Evolutionary conservation across 2,329 filamentous ascomycete genomes (phyloP).

Genomic region (Calycina herbarum): DNA sequence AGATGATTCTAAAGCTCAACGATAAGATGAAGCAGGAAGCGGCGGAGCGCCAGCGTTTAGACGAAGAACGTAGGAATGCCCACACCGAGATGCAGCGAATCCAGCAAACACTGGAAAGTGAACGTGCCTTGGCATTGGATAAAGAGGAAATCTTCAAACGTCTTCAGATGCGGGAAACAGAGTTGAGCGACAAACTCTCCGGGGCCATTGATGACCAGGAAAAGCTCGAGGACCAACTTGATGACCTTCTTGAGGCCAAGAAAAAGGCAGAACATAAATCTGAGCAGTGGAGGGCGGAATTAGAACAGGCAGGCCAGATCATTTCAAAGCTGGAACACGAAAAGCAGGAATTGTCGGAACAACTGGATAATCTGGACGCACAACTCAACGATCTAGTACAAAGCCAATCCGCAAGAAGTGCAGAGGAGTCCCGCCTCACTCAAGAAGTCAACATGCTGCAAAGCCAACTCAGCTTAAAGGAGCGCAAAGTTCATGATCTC

Average conservation of each 20-base stretch:
- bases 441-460: conserved; percentile 90
- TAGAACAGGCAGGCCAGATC: conserved; percentile 87
- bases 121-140: conserved; percentile 90
- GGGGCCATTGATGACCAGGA: conserved; percentile 94
- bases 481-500: conserved; percentile 84
- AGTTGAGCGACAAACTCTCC: conserved; percentile 88
- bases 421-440: conserved; percentile 72
- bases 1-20: conserved; percentile 86
- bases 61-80: conserved; percentile 86
- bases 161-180: conserved; percentile 86
- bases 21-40: conserved; percentile 78
- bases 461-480: conserved; percentile 85
- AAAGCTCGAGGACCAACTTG: conserved; percentile 87
- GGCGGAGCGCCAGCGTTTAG: conserved; percentile 73
- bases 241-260: conserved; percentile 84
- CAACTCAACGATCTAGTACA: conserved; percentile 70
- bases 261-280: conserved; percentile 85
- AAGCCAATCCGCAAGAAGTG: conserved; percentile 70
- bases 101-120: conserved; percentile 92
- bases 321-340: conserved; percentile 85
- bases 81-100: conserved; percentile 86
- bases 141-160: conserved; percentile 99
- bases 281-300: conserved; percentile 73
- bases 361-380: conserved; percentile 67
- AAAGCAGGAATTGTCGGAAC: conserved; percentile 71